Base-by-base conservation (phyloP, 2,329 filamentous ascomycete genomes). In the Fusarium sp. region DNA sequence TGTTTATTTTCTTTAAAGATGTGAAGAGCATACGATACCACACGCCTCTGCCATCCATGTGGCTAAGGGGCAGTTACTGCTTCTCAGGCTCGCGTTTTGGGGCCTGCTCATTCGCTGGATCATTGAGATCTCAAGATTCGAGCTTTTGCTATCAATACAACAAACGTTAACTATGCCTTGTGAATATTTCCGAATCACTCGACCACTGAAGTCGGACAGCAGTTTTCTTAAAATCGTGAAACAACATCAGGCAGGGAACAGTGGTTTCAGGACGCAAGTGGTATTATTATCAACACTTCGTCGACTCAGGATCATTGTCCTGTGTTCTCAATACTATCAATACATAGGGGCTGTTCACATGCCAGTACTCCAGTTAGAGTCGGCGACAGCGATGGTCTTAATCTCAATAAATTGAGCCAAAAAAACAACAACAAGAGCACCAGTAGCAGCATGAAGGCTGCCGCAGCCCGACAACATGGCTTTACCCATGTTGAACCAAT, bases 11-110 rank as follows among this genome's bases (percentile, higher is more conserved):
- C 53, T 50, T 35, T 24, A 47, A 59, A 64, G 51, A 61, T 58
- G 53, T 50, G 48, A 65, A 65, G 53, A 61, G 61, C 48, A 64
- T 51, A 53, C 51, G 61, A 64, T 64, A 64, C 52, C 61, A 62
- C 36, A 36, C 56, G 48, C 44, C 34, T 43, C 26, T 41, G 46
- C 35, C 42, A 34, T 44, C 15, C 29, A 9, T n/a, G 15, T 46
- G 36, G 47, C 44, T 43, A 31, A 46, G 25, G 40, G 51, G 43
- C 48, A 32, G 52, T 41, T 52, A 31, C 43, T 53, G 49, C 51
- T 64, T 65, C 61, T 62, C 25, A 50, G 56, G 61, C 42, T 46
- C 35, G 38, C 29, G 26, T 49, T 55, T 28, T n/a, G 42, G 47
- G 38, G 51, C 47, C 43, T 31, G 57, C 48, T 64, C 50, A 40